phyloP scores from a whole-genome alignment of 1,284 basidiomycete genomes.

The Ustilago xerochloae region DNA sequence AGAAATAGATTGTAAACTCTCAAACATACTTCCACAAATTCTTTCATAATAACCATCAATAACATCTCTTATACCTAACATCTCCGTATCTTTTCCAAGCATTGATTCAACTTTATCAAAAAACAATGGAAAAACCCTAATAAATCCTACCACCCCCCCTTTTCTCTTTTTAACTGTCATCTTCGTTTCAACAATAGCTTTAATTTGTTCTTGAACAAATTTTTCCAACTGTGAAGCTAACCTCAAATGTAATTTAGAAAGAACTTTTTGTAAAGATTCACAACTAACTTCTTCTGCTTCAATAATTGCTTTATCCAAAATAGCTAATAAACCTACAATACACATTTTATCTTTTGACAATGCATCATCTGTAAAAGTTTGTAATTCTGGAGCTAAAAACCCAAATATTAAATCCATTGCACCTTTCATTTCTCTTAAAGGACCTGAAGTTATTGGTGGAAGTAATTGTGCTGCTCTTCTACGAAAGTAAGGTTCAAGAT shows the following conservation, averaged over 20 bases:
- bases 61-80: constrained; percentile 79
- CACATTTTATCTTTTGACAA: constrained; percentile 82
- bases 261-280: constrained; percentile 77
- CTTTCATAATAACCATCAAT: constrained; percentile 88
- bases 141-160: constrained; percentile 91
- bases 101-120: constrained; percentile 86
- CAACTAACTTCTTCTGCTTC: constrained; percentile 84
- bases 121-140: constrained; percentile 90
- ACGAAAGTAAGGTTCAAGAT: constrained; percentile 91
- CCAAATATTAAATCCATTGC: constrained; percentile 96
- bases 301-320: constrained; percentile 80
- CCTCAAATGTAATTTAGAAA: constrained; percentile 81
- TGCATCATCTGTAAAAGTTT: constrained; percentile 83
- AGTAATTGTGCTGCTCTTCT: constrained; percentile 76
- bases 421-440: constrained; percentile 59
- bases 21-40: constrained; percentile 89
- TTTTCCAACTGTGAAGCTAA: constrained; percentile 46
- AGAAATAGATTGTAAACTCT: constrained; percentile 89
- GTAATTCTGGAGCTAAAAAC: constrained; percentile 85
- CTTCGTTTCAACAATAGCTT: constrained; percentile 82
- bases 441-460: constrained; percentile 13
- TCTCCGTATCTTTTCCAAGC: constrained; percentile 75
- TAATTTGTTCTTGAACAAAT: constrained; percentile 78
- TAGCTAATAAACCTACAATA: constrained; percentile 83
- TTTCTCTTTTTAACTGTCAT: constrained; percentile 89